Evolutionary conservation across 352 stramenopile genomes (phyloP), one percentile per base, ranked within the genome.

Genomic region (Saprolegnia parasitica): DNA sequence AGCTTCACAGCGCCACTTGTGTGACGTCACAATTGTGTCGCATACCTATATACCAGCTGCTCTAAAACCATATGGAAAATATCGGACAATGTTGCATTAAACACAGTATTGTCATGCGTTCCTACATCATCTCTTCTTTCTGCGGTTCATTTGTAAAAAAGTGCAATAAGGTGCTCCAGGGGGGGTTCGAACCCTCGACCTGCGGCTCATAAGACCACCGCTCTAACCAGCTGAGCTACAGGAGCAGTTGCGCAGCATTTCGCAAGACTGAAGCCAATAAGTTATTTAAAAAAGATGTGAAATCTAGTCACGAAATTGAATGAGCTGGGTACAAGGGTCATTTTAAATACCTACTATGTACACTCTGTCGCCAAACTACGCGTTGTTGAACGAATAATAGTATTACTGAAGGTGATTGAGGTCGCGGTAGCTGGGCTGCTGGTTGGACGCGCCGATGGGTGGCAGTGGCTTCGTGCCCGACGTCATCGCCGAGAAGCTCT

Each of bases 171-270:
- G 8, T 83, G 79, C 79, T 86, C 76, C 72, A 75, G 78, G 75
- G 76, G 77, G 74, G 79, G 78, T 65, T 86, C 74, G 79, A 86
- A 86, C 79, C 76, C 78, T 74, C 75, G 79, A 86, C 79, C 79
- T 86, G 74, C 70, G 74, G 77, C 77, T 86, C 78, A 86, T 82
- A 84, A 86, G 78, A 81, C 77, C 74, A 84, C 74, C 76, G 79
- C 79, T 86, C 79, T 86, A 86, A 72, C 79, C 79, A 81, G 84
- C 79, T 86, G 79, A 86, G 79, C 79, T 86, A 86, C 78, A 78
- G 65, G 76, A 86, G 79, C 79, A 21, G 0, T 10, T 29, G 32
- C 18, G 35, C 55, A 20, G 45, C n/a, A 23, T 42, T 61, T 60
- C 29, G 42, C 42, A 49, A 49, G 42, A 11, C 42, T 11, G 42